These are phyloP conservation scores for Podila epicladia DNA, from an alignment of 192 early-diverging fungal species.

Conservation along the genomic window DNA sequence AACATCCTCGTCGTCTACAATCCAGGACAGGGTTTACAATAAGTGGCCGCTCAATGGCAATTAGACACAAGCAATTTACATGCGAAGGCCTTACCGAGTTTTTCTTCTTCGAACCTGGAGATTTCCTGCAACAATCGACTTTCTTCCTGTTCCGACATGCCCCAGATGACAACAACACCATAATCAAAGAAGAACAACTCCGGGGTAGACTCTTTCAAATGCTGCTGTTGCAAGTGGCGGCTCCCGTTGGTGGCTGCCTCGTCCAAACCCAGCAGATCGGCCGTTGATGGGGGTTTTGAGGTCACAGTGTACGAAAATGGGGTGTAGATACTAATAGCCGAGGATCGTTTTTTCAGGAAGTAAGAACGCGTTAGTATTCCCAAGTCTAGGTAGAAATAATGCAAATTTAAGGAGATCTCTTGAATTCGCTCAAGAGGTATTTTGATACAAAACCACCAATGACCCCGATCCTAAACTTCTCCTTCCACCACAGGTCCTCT, in stretches of 20 bases:
- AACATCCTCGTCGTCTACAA: conserved; percentile 68
- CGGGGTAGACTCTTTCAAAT: conserved; percentile 38
- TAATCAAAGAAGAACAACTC: conserved; percentile 94
- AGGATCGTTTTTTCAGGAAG: background rate
- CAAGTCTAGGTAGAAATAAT: background rate
- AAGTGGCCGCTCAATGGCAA: background rate
- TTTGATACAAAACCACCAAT: background rate
- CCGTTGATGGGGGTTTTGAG: conserved; percentile 55
- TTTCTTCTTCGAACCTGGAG: conserved; percentile 79
- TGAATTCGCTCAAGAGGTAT: background rate
- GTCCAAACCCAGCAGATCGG: conserved; percentile 49
- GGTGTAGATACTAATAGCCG: conserved; percentile 57
- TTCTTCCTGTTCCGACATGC: conserved; percentile 88
- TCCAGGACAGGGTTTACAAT: background rate
- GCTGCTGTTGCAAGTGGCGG: conserved; percentile 21
- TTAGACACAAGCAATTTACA: background rate
- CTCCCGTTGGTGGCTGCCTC: conserved; percentile 25
- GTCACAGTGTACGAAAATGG: conserved; percentile 58
- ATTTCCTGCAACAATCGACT: conserved; percentile 77
- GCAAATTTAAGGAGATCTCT: conserved; percentile 1
- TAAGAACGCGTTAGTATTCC: background rate
- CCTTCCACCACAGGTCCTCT: background rate
- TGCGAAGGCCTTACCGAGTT: conserved; percentile 52
- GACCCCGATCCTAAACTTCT: background rate
- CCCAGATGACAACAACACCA: conserved; percentile 97